phyloP scores from a whole-genome alignment of 768 basidiomycete species.

The Melanogaster broomeanus region DNA sequence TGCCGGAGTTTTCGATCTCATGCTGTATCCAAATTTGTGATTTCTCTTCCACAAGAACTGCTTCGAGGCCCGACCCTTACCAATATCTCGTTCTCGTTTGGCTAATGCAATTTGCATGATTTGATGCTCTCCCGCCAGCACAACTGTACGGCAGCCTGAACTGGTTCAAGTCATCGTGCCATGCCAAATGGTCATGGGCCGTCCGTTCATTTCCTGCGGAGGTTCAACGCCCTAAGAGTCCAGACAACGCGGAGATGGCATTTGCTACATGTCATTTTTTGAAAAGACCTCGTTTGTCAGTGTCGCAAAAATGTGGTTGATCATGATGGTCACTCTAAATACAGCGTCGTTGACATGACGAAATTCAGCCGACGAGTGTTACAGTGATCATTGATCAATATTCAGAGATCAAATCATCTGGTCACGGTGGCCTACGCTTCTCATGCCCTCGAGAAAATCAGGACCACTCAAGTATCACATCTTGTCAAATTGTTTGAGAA shows the following conservation, averaged over 20 bases:
- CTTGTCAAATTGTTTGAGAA: conserved; percentile 4
- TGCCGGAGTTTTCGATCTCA: not conserved
- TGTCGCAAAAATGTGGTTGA: conserved; percentile 11
- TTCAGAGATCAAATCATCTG: too few species aligned
- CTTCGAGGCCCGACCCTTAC: not conserved
- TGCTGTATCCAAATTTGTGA: not conserved
- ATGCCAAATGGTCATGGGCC: conserved; percentile 14
- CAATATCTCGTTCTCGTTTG: not conserved
- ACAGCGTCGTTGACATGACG: conserved; percentile 24
- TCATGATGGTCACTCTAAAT: conserved; percentile 11
- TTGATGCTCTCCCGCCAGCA: conserved; percentile 4
- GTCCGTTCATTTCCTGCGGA: conserved; percentile 33
- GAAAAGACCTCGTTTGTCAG: conserved; percentile 20
- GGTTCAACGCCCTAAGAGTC: conserved; percentile 28
- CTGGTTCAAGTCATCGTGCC: not conserved
- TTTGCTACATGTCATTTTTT: conserved; percentile 16
- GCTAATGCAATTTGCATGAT: conserved; percentile 3
- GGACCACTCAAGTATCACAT: too few species aligned
- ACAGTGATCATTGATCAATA: not conserved
- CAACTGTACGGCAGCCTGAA: not conserved
- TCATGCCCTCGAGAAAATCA: conserved; percentile 10
- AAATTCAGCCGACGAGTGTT: conserved; percentile 5
- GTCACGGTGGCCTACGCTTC: conserved; percentile 6
- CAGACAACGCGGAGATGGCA: conserved; percentile 31
- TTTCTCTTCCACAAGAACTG: not conserved